A percentile compares a stretch with the other conserved stretches of the same genome.
phyloP scores from a whole-genome alignment of 176 grass and related monocot genomes.

The Pharus latifolius region DNA sequence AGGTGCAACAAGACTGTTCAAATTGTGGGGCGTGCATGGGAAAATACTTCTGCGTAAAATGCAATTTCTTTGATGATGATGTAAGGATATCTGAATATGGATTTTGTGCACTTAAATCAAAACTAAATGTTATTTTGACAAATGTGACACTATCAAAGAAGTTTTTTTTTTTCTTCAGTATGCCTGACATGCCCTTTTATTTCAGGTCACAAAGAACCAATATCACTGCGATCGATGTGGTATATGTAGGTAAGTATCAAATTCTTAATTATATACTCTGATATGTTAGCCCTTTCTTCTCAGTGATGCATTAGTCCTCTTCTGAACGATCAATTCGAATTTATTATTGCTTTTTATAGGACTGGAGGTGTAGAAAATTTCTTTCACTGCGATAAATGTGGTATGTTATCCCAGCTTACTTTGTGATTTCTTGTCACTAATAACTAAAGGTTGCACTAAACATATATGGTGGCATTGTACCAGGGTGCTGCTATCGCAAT shows the following conservation, averaged over 20 bases:
- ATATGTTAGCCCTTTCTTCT: background rate
- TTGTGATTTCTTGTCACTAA: background rate
- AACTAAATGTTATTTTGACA: background rate
- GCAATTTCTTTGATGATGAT: constrained; percentile 78
- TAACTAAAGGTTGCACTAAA: background rate
- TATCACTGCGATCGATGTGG: constrained; percentile 74
- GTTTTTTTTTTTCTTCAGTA: background rate
- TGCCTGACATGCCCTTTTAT: background rate
- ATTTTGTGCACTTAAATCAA: background rate
- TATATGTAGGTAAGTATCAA: constrained; percentile 47
- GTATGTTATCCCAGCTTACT: background rate
- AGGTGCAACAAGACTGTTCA: constrained; percentile 59
- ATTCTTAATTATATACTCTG: background rate
- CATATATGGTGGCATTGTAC: background rate
- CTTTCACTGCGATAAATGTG: constrained; percentile 58
- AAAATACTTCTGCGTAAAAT: constrained; percentile 59
- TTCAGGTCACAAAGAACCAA: constrained; percentile 54
- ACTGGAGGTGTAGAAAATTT: constrained; percentile 58
- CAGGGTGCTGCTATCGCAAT: constrained; percentile 55
- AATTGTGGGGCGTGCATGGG: constrained; percentile 49
- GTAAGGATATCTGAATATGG: constrained; percentile 18
- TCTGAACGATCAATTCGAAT: background rate
- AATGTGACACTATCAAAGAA: background rate
- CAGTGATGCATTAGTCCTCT: no score
- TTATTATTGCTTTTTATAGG: background rate